Evolutionary conservation across 768 basidiomycete species (phyloP).

Genomic region (Suillus subaureus): DNA sequence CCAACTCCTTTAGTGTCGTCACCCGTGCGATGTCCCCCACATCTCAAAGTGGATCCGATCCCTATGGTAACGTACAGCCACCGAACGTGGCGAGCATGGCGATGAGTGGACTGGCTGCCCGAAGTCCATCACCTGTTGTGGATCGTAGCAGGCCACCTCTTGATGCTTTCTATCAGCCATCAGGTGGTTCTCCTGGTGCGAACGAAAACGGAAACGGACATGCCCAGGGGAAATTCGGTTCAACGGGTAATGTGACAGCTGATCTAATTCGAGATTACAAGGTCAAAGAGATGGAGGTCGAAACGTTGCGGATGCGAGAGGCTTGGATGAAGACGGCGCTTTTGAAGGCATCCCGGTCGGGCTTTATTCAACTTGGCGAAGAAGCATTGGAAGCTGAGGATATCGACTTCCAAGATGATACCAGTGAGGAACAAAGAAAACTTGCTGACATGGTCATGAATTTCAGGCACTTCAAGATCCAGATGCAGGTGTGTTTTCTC

Average conservation of each 20-base stretch:
- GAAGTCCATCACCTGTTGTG: slow-evolving; percentile 60
- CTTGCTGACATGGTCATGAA: slow-evolving; percentile 73
- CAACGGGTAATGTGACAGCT: slow-evolving; percentile 69
- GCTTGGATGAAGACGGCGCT: slow-evolving; percentile 86
- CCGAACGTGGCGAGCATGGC: slow-evolving; percentile 53
- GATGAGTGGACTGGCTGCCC: slow-evolving; percentile 47
- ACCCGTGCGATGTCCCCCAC: slow-evolving; percentile 67
- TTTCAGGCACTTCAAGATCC: slow-evolving; percentile 87
- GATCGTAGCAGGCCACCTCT: slow-evolving; percentile 58
- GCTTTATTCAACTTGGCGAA: slow-evolving; percentile 70
- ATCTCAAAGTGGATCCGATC: slow-evolving; percentile 32
- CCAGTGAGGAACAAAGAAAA: slow-evolving; percentile 46
- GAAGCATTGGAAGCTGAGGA: slow-evolving; percentile 43
- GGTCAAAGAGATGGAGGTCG: slow-evolving; percentile 80
- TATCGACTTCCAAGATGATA: slow-evolving; percentile 36
- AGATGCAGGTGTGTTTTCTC: slow-evolving; percentile 68
- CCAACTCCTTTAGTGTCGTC: slow-evolving; percentile 41
- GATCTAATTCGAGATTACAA: slow-evolving; percentile 82
- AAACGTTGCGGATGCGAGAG: slow-evolving; percentile 73
- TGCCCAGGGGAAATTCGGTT: slow-evolving; percentile 47
- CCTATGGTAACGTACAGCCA: slow-evolving; percentile 20
- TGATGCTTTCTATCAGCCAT: slow-evolving; percentile 59
- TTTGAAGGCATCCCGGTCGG: slow-evolving; percentile 70
- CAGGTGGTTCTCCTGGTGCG: slow-evolving; percentile 44
- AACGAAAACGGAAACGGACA: slow-evolving; percentile 53